These are phyloP conservation scores for Colletotrichum abscissum DNA, from an alignment of 2,329 filamentous ascomycete genomes.

Conservation along the genomic window DNA sequence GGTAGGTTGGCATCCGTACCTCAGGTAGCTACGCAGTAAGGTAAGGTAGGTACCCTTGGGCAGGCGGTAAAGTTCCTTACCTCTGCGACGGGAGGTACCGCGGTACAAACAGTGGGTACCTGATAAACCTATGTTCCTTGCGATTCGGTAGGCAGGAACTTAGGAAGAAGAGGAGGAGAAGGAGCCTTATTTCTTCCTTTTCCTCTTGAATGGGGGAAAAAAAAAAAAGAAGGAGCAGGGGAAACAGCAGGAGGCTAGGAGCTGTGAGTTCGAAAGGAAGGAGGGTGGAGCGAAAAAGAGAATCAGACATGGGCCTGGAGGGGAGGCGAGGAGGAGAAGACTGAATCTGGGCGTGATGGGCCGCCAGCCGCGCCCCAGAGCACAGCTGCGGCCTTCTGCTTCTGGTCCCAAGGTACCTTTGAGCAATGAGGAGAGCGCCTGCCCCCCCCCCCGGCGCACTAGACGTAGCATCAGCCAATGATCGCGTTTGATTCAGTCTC, in stretches of 20 bases:
- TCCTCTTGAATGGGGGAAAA: background rate
- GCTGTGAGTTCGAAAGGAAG: background rate
- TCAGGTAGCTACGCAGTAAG: background rate
- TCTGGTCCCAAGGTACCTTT: background rate
- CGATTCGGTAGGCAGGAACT: background rate
- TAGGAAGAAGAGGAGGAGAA: background rate
- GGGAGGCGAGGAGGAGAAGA: background rate
- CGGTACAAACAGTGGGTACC: background rate
- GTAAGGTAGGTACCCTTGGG: background rate
- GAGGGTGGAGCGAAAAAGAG: conserved; percentile 17
- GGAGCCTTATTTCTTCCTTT: background rate
- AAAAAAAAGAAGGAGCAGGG: background rate
- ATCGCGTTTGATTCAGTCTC: background rate
- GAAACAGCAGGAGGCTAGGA: background rate
- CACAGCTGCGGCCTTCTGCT: background rate
- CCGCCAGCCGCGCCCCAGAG: background rate
- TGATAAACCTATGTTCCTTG: conserved; percentile 2
- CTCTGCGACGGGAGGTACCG: background rate
- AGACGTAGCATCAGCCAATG: conserved; percentile 4
- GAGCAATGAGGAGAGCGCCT: background rate
- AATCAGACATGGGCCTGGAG: background rate
- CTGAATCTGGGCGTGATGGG: background rate
- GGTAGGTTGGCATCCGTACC: background rate
- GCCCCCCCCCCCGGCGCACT: background rate
- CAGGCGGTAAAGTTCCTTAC: background rate